Percentiles rank a stretch among this genome's conserved stretches.
These are phyloP conservation scores for Tulasnella sp. DNA, from an alignment of 768 basidiomycete genomes.

Conservation along the genomic window DNA sequence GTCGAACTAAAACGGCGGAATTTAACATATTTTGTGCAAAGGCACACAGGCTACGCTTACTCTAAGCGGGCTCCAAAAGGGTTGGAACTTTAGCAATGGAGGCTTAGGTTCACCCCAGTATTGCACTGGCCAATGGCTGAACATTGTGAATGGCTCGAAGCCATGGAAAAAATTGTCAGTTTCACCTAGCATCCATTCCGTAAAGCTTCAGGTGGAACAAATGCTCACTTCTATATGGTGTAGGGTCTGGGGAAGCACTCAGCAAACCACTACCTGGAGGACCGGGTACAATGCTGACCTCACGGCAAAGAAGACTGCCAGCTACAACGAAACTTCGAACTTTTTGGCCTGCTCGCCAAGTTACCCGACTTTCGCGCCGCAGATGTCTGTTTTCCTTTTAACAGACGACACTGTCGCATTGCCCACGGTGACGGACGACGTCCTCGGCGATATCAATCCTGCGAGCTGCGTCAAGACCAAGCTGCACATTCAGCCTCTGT, in stretches of 20 bases:
- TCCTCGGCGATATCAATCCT: neutral
- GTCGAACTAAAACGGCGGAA: neutral
- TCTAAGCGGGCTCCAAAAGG: neutral
- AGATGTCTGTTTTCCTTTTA: neutral
- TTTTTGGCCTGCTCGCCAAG: neutral
- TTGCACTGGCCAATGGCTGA: neutral
- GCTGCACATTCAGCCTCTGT: neutral
- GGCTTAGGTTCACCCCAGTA: neutral
- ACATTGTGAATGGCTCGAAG: neutral
- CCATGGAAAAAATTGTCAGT: neutral
- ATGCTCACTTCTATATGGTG: neutral
- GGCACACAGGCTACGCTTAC: neutral
- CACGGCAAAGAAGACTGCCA: neutral
- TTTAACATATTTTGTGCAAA: neutral
- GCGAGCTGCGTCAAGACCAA: neutral
- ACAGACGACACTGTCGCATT: neutral
- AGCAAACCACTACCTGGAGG: neutral
- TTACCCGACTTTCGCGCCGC: neutral
- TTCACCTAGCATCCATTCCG: neutral
- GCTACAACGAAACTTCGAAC: neutral
- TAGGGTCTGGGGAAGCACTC: slow-evolving; percentile 1
- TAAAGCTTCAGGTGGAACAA: neutral
- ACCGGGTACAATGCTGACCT: neutral
- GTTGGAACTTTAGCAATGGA: neutral
- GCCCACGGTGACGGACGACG: neutral